Evolutionary conservation across 495 filamentous ascomycete genomes (phyloP).

Genomic region (Evernia prunastri): DNA sequence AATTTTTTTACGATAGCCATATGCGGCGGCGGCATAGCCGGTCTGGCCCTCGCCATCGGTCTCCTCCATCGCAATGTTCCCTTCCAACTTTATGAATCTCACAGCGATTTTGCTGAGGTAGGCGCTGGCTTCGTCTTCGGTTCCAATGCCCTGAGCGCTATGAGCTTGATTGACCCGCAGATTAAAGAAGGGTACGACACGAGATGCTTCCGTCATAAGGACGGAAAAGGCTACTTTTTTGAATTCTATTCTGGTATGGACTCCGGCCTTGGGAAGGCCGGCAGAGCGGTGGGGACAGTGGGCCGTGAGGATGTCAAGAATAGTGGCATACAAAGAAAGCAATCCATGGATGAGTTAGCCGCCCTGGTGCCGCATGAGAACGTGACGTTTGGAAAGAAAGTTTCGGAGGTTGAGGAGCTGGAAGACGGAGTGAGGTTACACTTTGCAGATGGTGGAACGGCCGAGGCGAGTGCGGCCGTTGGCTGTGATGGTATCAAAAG

Average conservation of each 20-base stretch:
- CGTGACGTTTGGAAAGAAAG: conserved; percentile 42
- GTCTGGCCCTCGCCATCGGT: conserved; percentile 34
- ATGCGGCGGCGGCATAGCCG: conserved; percentile 37
- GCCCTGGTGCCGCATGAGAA: conserved; percentile 41
- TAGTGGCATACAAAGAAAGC: conserved; percentile 44
- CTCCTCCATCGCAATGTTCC: conserved; percentile 35
- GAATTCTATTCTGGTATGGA: conserved; percentile 25
- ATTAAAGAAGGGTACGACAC: conserved; percentile 40
- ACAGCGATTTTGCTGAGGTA: conserved; percentile 44
- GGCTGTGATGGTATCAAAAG: conserved; percentile 38
- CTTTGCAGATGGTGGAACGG: conserved; percentile 36
- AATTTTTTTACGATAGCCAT: conserved; percentile 37
- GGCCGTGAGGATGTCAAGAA: conserved; percentile 27
- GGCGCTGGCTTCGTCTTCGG: conserved; percentile 59
- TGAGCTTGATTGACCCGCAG: conserved; percentile 44
- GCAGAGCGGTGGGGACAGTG: conserved; percentile 31
- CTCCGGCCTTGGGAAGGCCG: conserved; percentile 25
- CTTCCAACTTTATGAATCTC: conserved; percentile 50
- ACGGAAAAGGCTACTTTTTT: no score
- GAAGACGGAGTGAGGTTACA: conserved; percentile 27
- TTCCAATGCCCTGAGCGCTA: conserved; percentile 52
- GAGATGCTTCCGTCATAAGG: no score
- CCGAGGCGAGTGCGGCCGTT: conserved; percentile 36
- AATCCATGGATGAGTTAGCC: conserved; percentile 44
- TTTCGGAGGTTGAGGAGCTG: conserved; percentile 28